These are phyloP conservation scores for Colletotrichum sp. DNA, from an alignment of 2,329 filamentous ascomycete genomes.

Conservation along the genomic window DNA sequence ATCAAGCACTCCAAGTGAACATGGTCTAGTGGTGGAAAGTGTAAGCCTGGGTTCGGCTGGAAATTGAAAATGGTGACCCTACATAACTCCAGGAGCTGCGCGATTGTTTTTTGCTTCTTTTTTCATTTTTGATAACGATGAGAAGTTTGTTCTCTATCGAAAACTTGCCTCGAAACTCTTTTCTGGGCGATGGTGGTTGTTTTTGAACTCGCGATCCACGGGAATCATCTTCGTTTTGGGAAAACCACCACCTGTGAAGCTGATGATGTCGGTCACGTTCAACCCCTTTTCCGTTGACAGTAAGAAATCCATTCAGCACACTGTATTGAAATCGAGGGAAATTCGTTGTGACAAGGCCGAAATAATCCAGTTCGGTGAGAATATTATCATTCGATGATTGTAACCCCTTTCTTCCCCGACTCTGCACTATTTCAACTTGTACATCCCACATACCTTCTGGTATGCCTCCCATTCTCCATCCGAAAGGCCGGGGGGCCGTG, in stretches of 20 bases:
- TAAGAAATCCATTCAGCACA: fast-evolving
- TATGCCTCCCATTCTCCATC: neutral
- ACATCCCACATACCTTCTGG: neutral
- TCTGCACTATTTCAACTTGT: neutral
- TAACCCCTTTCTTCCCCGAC: fast-evolving
- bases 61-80: neutral
- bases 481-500: neutral
- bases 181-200: neutral
- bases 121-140: neutral
- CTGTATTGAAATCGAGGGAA: neutral
- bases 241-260: neutral
- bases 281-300: neutral
- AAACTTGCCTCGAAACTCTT: neutral
- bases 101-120: neutral
- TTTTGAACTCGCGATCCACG: neutral
- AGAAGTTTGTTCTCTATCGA: neutral
- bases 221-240: fast-evolving
- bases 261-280: neutral
- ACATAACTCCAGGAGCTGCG: neutral
- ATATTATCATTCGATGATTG: fast-evolving
- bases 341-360: neutral
- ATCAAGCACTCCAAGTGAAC: neutral
- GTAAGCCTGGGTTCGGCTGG: neutral
- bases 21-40: neutral
- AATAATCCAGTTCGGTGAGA: fast-evolving